Percentiles rank a stretch among this genome's conserved stretches.
phyloP scores from a whole-genome alignment of 2,329 filamentous ascomycete species.

The Trichophyton verrucosum region DNA sequence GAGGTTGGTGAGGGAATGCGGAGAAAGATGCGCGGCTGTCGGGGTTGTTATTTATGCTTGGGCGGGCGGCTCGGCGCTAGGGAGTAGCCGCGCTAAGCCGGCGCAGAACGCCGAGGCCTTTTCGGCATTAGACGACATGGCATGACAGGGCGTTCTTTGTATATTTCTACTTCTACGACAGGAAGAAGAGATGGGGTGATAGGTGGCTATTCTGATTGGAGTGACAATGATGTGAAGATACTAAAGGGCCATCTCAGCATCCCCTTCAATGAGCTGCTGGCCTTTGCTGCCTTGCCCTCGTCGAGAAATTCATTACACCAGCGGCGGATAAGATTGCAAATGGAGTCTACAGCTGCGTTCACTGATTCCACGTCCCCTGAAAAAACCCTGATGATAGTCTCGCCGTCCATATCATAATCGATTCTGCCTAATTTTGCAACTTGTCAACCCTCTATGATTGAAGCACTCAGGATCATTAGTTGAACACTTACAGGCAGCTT shows the following conservation, averaged over 20 bases:
- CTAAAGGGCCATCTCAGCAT: not conserved
- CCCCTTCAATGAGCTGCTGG: not conserved
- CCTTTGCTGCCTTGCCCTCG: not conserved
- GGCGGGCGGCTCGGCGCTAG: not conserved
- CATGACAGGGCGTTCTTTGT: too few relatives aligned
- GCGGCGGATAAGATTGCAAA: constrained; percentile 2
- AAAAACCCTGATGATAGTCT: constrained; percentile 5
- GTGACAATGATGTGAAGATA: too few relatives aligned
- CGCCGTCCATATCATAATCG: not conserved
- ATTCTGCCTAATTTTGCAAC: constrained; percentile 4
- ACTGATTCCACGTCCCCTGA: not conserved
- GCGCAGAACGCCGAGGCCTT: not conserved
- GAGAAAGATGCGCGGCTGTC: not conserved
- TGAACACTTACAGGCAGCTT: not conserved
- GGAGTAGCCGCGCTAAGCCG: not conserved
- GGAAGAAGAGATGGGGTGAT: too few relatives aligned
- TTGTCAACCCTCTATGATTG: not conserved
- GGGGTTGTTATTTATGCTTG: not conserved
- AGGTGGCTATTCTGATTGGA: too few relatives aligned
- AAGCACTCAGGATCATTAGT: too few relatives aligned
- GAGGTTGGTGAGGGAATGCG: not conserved
- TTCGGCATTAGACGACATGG: not conserved
- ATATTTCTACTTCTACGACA: too few relatives aligned
- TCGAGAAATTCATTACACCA: constrained; percentile 4
- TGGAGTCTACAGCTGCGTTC: not conserved